phyloP scores from a whole-genome alignment of 2,329 filamentous ascomycete genomes.

The Pseudogymnoascus sp. region DNA sequence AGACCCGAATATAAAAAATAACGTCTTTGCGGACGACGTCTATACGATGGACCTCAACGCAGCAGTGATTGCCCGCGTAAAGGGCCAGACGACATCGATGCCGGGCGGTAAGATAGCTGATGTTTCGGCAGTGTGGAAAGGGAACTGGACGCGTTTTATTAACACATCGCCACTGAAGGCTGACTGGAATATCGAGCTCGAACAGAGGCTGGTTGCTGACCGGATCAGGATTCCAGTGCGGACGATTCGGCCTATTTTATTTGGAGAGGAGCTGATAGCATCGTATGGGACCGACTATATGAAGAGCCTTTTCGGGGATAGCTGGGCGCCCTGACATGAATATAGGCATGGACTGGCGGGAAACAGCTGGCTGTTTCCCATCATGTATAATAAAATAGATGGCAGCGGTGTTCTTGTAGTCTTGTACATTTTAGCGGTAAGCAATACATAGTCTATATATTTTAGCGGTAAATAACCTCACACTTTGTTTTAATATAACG shows the following conservation, averaged over 20 bases:
- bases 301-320: background rate
- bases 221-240: background rate
- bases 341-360: too few species aligned
- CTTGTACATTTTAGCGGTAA: background rate
- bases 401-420: background rate
- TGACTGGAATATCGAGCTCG: background rate
- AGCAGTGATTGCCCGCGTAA: background rate
- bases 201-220: background rate
- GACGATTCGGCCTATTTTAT: background rate
- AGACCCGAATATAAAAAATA: background rate
- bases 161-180: background rate
- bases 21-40: background rate
- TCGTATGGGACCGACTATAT: background rate
- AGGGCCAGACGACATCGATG: background rate
- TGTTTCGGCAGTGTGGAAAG: background rate
- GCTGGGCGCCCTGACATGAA: background rate
- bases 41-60: slow-evolving; percentile 3
- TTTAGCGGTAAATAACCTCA: background rate
- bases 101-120: background rate
- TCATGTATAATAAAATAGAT: background rate
- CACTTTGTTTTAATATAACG: background rate
- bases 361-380: background rate
- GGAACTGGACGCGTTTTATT: slow-evolving; percentile 2
- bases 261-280: background rate
- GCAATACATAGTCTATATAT: background rate